Conservation (phyloP, 2,329 filamentous ascomycete species). For the Ceratocystis ficicola region DNA sequence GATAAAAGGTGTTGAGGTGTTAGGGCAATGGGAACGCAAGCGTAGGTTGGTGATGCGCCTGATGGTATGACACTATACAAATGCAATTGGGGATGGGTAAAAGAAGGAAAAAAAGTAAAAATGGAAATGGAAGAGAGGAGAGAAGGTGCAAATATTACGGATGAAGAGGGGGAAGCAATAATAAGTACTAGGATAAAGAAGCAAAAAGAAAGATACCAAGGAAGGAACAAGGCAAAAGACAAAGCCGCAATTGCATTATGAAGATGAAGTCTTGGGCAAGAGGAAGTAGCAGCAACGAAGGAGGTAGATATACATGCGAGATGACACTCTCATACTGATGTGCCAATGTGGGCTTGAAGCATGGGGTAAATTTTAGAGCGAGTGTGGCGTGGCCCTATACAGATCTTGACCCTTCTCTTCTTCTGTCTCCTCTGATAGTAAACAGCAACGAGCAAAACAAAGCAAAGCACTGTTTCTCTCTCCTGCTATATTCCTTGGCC, state of each 20-base stretch:
- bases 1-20: not conserved
- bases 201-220: not conserved
- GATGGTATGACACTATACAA: too few relatives aligned
- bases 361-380: not conserved
- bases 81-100: not conserved
- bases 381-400: not conserved
- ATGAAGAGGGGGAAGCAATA: not conserved
- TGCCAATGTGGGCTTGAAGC: not conserved
- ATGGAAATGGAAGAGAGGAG: not conserved
- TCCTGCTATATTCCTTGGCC: too few relatives aligned
- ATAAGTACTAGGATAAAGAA: not conserved
- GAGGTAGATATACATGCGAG: not conserved
- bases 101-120: not conserved
- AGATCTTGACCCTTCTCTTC: not conserved
- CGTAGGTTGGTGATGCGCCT: not conserved
- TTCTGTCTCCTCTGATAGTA: not conserved
- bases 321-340: not conserved
- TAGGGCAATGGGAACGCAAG: not conserved
- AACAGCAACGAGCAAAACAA: constrained; percentile 6
- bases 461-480: not conserved
- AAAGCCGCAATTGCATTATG: not conserved
- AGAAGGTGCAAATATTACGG: not conserved
- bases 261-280: not conserved
- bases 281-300: not conserved
- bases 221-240: not conserved